Base-by-base conservation (phyloP, 1,284 basidiomycete genomes). In the Ceratobasidium sp. region DNA sequence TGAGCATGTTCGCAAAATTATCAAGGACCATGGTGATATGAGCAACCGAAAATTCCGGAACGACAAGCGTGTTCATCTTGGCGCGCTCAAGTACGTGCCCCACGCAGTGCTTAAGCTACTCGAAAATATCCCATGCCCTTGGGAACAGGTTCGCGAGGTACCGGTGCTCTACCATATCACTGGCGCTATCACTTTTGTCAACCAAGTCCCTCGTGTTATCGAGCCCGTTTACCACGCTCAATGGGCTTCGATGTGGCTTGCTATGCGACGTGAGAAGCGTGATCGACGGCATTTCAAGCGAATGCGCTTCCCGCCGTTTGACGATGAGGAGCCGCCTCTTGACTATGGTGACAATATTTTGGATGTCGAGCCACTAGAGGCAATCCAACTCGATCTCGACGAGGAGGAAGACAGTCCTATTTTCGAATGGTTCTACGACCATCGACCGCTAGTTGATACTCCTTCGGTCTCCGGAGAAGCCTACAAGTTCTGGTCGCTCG, bases 271-370 rank as follows among this genome's bases (percentile, higher is more conserved):
- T 33, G 33, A 17, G 87, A 99, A 99, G 89, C 92, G 98, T 78
- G 98, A 99, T 85, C 94, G 98, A 83, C 89, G 98, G 74, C 98
- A 99, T 85, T 99, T 99, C 88, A 99, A 99, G 88, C 95, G 98
- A 70, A 99, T 99, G 96, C 93, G 98, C n/a, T 99, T 99, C 87
- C 98, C 98, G 50, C 98, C 98, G 0, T 99, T 99, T 83, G 98
- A 99, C 83, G 98, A 99, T 83, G 98, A 99, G 86, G 98, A 99
- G 84, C 98, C 96, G 13, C 97, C 97, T 13, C 90, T 98, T 84
- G 97, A 99, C 84, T 98, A 99, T 83, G 97, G 96, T 78, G 98
- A 99, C 88, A 99, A 99, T 84, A 93, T 99, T 23, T 86, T 99
- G 81, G 98, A 99, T 82, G 97, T 99, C 15, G 98, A 99, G 79